Evolutionary conservation across 2,329 filamentous ascomycete species (phyloP), one percentile per base, ranked within the genome.

Genomic region (Neonectria ditissima): DNA sequence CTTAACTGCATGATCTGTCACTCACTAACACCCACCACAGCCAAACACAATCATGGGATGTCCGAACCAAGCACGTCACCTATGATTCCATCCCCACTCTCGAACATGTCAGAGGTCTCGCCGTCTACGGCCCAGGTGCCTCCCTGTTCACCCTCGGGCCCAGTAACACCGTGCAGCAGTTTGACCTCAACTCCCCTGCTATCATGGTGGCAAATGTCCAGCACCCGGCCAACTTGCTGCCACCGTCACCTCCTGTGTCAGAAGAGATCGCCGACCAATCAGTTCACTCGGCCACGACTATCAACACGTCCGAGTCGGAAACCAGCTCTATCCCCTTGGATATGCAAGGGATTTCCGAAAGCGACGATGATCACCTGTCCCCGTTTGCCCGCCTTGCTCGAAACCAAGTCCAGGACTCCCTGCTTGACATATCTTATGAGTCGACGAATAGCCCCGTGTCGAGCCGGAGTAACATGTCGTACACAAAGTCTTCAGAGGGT

Each of bases 61-160:
- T 99, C 47, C 88, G 94, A 67, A 99, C 96, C n/a, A 98, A 98
- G 77, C 91, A 97, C 75, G 94, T 99, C 71, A 94, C 93, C 3
- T 97, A 90, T 78, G 94, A 97, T 74, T 86, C 88, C 62, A 92
- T 98, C 60, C 94, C 94, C 6, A 97, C 94, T 1, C 85, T 94
- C 7, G 91, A 96, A 39, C 89, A 91, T 69, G 87, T 97, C 62
- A 87, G 88, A 66, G 95, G 93, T 16, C 86, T 99, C 45, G 91
- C 94, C 47, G 91, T 94, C 65, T 97, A 96, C 77, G 96, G 95
- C 1, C 91, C 94, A 1, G 94, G 92, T 7, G 95, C 95, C n/a
- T 92, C 88, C 7, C 85, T 99, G 24, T 99, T 99, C 80, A 97
- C 95, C 0, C 82, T 98, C 18, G 93, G 94, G 1, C 89, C 91